Conservation (phyloP, 768 basidiomycete species). For the Daedaleopsis nitida region DNA sequence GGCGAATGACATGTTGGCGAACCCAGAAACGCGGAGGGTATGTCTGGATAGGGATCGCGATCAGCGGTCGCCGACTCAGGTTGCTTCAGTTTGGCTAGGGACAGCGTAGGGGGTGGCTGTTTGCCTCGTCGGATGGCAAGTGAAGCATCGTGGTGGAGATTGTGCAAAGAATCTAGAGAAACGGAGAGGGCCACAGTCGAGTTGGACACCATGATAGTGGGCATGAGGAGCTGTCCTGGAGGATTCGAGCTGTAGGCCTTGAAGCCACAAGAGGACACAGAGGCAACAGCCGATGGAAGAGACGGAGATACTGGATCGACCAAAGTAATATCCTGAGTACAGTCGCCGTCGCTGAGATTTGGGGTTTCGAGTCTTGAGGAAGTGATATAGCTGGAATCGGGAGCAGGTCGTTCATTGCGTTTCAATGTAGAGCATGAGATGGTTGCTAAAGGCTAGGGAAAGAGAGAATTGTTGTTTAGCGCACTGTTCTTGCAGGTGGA, state of each 20-base stretch:
- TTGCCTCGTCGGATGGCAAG: conserved; percentile 44
- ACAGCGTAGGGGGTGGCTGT: conserved; percentile 34
- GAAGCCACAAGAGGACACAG: no score
- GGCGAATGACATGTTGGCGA: conserved; percentile 37
- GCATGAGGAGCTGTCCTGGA: conserved; percentile 16
- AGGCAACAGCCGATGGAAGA: background rate
- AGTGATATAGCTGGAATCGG: no score
- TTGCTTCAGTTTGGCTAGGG: conserved; percentile 14
- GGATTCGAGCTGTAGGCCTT: background rate
- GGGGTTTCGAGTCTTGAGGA: conserved; percentile 1
- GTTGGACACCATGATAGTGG: conserved; percentile 36
- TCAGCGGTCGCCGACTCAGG: background rate
- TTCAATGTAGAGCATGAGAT: no score
- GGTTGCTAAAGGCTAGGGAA: no score
- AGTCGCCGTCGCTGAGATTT: conserved; percentile 31
- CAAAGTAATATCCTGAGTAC: background rate
- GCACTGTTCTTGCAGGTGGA: no score
- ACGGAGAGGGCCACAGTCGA: conserved; percentile 30
- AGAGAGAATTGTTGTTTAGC: no score
- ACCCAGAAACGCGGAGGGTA: conserved; percentile 46
- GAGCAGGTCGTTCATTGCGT: no score
- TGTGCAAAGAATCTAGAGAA: conserved; percentile 31
- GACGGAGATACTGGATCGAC: background rate
- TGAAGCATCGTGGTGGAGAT: conserved; percentile 25
- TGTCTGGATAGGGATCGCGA: conserved; percentile 38